These are phyloP conservation scores for Calocybe indica DNA, from an alignment of 768 basidiomycete species.

Conservation along the genomic window DNA sequence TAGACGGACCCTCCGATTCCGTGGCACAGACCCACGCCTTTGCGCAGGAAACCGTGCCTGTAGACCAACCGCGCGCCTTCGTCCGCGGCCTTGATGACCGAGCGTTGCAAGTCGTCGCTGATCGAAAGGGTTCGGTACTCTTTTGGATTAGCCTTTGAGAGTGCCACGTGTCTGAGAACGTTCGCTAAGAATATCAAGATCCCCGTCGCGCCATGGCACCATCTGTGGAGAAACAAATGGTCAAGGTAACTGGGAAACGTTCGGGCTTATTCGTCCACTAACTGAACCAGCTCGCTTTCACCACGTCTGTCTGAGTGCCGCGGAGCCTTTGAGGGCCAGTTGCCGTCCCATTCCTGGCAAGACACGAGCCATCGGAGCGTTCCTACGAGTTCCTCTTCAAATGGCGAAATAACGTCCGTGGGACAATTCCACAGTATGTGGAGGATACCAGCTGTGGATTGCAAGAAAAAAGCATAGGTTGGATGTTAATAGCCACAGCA, in stretches of 20 bases:
- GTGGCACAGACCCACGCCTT: constrained; percentile 58
- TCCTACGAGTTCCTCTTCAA: constrained; percentile 33
- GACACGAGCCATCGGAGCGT: constrained; percentile 43
- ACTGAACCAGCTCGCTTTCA: constrained; percentile 44
- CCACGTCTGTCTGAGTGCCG: constrained; percentile 6
- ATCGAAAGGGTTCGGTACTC: constrained; percentile 3
- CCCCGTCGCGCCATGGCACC: constrained; percentile 57
- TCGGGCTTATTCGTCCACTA: constrained; percentile 11
- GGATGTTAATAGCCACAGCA: too few species aligned
- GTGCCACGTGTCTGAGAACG: constrained; percentile 22
- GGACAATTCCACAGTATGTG: constrained; percentile 45
- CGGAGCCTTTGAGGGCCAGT: constrained; percentile 46
- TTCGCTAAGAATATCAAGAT: constrained; percentile 42
- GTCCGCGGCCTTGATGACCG: constrained; percentile 25
- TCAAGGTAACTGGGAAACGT: neutral
- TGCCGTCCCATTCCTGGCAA: constrained; percentile 39
- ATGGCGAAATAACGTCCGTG: constrained; percentile 22
- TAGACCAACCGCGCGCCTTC: constrained; percentile 40
- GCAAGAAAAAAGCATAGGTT: neutral
- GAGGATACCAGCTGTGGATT: constrained; percentile 42
- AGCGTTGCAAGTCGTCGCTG: constrained; percentile 16
- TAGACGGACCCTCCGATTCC: constrained; percentile 51
- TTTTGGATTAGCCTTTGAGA: constrained; percentile 8
- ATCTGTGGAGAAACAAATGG: constrained; percentile 23
- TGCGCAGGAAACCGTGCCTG: constrained; percentile 40